phyloP scores from a whole-genome alignment of 1,284 basidiomycete genomes.

The Ceratobasidium sp. region DNA sequence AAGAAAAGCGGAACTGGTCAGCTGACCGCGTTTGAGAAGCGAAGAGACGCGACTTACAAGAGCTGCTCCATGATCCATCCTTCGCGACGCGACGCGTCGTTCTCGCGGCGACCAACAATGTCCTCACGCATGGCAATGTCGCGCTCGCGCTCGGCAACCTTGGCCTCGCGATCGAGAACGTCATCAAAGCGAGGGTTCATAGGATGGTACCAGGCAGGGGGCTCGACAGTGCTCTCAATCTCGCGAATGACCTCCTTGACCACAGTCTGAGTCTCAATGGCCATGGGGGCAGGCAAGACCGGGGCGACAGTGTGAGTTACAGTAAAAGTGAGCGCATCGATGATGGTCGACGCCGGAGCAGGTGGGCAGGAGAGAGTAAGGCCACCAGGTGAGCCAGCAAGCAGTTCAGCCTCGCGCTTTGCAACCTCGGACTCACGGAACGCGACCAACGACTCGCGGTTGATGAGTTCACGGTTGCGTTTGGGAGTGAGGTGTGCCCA shows the following conservation, averaged over 20 bases:
- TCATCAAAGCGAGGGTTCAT: constrained; percentile 72
- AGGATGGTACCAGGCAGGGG: constrained; percentile 66
- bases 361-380: constrained; percentile 62
- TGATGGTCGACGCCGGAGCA: constrained; percentile 47
- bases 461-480: constrained; percentile 75
- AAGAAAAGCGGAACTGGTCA: constrained; percentile 28
- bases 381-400: constrained; percentile 79
- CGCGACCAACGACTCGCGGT: constrained; percentile 76
- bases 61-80: constrained; percentile 89
- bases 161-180: constrained; percentile 78
- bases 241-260: constrained; percentile 77
- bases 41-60: constrained; percentile 61
- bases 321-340: constrained; percentile 53
- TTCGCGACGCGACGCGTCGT: constrained; percentile 81
- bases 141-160: constrained; percentile 79
- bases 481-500: constrained; percentile 78
- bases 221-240: constrained; percentile 58
- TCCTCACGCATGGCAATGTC: constrained; percentile 84
- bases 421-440: constrained; percentile 82
- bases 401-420: constrained; percentile 79
- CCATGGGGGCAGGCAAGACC: constrained; percentile 46
- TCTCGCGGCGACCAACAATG: constrained; percentile 77
- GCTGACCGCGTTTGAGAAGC: constrained; percentile 13
- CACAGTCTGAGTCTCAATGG: constrained; percentile 61
- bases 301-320: constrained; percentile 55